Base-by-base conservation (phyloP, 257 asterid genomes). In the Ehretia macrophylla region DNA sequence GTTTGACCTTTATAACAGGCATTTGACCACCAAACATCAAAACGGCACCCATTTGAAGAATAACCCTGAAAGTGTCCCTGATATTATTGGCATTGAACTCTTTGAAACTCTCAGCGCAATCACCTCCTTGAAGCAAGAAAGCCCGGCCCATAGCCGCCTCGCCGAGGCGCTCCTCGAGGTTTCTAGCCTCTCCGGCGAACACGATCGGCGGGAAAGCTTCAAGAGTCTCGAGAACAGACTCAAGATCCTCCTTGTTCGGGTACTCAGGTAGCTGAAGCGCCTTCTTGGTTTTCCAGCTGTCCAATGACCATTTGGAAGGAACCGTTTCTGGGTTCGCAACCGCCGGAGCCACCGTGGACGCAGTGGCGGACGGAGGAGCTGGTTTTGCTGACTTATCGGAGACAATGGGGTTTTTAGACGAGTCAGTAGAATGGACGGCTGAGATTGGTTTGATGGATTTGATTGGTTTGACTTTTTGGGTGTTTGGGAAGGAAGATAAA, bases 91-190 rank as follows among this genome's bases (percentile, higher is more conserved):
- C 94, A 70, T 74, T 73, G 57, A 87, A 87, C 79, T 87, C 96
- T 55, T 87, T 85, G 55, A 87, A 87, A 70, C 96, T 87, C 83
- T 87, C 96, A 0, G 96, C 96, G 38, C 96, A 87, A 75, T 87
- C 96, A 17, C 96, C 96, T 0, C 94, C 96, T 52, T 87, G 96
- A 8, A 87, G 74, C 63, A 87, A 72, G 48, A 87, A 87, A 0
- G 96, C 96, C 16, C 80, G 74, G 3, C 96, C 96, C 89, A 75
- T 68, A 22, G 94, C 94, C 10, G 96, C 96, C 67, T 87, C 88
- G 0, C 55, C 96, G 10, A 87, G 79, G 4, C 77, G 62, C 27
- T 87, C 96, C 74, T 87, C 96, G 42, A 87, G 83, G 64, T 65
- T 75, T 59, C 96, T 64, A 0, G 91, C 94, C 66, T 87, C 96